A percentile compares a stretch with the other conserved stretches of the same genome.
These are phyloP conservation scores for Penicillium cataractarum DNA, from an alignment of 495 filamentous ascomycete species.

Conservation along the genomic window DNA sequence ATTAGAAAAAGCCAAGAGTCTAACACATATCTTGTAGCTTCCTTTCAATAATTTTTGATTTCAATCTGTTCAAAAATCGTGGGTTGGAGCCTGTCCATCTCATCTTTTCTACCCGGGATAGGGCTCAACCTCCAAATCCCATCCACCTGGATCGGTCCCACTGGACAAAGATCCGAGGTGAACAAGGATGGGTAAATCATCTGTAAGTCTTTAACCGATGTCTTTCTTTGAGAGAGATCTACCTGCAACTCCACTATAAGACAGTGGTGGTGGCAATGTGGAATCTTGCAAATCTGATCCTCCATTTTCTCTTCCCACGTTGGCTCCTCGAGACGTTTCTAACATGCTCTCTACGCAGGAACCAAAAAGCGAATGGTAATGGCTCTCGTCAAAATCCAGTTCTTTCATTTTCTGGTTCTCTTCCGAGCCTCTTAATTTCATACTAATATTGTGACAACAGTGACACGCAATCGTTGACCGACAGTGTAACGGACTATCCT, in stretches of 20 bases:
- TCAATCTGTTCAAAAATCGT: neutral
- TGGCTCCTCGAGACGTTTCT: conserved; percentile 18
- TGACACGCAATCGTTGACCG: conserved; percentile 55
- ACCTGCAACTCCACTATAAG: neutral
- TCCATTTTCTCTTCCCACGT: neutral
- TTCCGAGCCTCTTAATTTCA: neutral
- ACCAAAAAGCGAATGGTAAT: conserved; percentile 30
- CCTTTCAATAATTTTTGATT: neutral
- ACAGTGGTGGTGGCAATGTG: neutral
- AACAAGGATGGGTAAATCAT: conserved; percentile 29
- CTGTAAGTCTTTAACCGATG: conserved; percentile 21
- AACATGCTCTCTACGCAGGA: conserved; percentile 27
- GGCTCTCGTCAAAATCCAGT: neutral
- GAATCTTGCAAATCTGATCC: neutral
- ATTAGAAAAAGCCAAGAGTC: neutral
- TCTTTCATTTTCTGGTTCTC: neutral
- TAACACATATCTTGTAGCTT: neutral
- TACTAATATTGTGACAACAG: conserved; percentile 27
- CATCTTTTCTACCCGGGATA: conserved; percentile 14
- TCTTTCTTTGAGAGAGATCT: neutral
- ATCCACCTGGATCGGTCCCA: conserved; percentile 13
- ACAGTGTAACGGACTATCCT: conserved; percentile 54
- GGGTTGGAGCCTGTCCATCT: conserved; percentile 10
- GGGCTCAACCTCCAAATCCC: conserved; percentile 15
- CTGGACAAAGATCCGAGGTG: conserved; percentile 8